Percentiles rank a stretch among this genome's conserved stretches.
Conservation (phyloP, 2,329 filamentous ascomycete genomes). For the Cladosporium colombiae region DNA sequence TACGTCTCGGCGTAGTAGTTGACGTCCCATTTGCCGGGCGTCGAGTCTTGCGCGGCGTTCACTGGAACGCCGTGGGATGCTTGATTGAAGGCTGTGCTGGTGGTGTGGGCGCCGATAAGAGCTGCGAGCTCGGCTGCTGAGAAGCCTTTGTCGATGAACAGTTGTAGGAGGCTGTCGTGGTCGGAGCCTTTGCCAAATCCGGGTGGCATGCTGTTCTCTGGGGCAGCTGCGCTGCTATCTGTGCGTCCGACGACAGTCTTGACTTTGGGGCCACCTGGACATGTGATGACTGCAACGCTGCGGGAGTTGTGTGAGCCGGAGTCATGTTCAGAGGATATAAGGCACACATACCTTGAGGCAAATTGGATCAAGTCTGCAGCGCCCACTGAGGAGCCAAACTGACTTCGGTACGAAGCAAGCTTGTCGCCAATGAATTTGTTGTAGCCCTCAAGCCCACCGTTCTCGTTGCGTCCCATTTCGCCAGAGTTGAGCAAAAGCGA, state of each 20-base stretch:
- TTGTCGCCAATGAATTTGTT: conserved; percentile 43
- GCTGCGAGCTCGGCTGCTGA: conserved; percentile 53
- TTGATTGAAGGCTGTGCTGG: conserved; percentile 47
- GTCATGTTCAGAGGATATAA: not conserved
- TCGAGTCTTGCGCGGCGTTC: conserved; percentile 47
- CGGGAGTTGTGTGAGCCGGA: conserved; percentile 21
- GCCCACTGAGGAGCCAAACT: conserved; percentile 36
- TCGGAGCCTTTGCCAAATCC: conserved; percentile 42
- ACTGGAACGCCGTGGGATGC: conserved; percentile 25
- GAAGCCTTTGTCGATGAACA: conserved; percentile 56
- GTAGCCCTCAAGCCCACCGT: conserved; percentile 51
- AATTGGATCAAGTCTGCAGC: conserved; percentile 59
- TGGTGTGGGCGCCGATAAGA: conserved; percentile 57
- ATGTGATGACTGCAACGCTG: conserved; percentile 42
- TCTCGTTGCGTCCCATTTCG: conserved; percentile 39
- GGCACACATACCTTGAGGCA: conserved; percentile 32
- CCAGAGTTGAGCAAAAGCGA: conserved; percentile 42
- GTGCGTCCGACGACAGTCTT: conserved; percentile 49
- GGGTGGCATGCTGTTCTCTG: conserved; percentile 49
- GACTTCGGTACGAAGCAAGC: conserved; percentile 34
- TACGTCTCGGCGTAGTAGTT: conserved; percentile 48
- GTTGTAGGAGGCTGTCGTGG: conserved; percentile 44
- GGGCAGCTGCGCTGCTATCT: conserved; percentile 45
- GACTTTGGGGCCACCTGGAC: conserved; percentile 24
- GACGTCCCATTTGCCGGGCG: conserved; percentile 54